Conservation (phyloP, 192 early-diverging fungal species). For the Phlyctochytrium planicorne region DNA sequence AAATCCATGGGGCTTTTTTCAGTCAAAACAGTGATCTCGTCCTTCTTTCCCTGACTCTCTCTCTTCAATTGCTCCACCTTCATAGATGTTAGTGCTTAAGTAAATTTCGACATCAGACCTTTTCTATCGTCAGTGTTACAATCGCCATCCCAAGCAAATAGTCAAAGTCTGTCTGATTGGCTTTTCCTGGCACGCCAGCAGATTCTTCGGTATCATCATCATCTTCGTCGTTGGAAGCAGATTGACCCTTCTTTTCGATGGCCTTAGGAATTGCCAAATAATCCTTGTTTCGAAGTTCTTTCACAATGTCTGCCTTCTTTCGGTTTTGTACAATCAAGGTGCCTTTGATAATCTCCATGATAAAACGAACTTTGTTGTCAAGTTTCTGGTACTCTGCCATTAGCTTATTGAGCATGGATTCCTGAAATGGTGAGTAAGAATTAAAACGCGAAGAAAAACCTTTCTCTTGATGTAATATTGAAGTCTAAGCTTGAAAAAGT, state of each 20-base stretch:
- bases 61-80: constrained; percentile 72
- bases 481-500: constrained; percentile 85
- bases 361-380: constrained; percentile 86
- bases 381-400: constrained; percentile 65
- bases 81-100: constrained; percentile 4
- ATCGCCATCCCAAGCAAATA: constrained; percentile 90
- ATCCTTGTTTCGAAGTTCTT: constrained; percentile 66
- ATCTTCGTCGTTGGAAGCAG: constrained; percentile 42
- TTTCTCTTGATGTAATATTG: constrained; percentile 88
- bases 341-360: constrained; percentile 84
- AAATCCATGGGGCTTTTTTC: constrained; percentile 68
- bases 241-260: constrained; percentile 31
- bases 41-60: constrained; percentile 65
- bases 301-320: constrained; percentile 74
- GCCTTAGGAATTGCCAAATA: constrained; percentile 63
- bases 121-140: constrained; percentile 87
- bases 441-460: constrained; percentile 41
- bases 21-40: constrained; percentile 65
- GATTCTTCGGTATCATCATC: not conserved
- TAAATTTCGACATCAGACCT: constrained; percentile 37
- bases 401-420: constrained; percentile 59
- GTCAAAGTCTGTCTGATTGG: constrained; percentile 61
- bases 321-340: constrained; percentile 81
- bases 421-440: constrained; percentile 38
- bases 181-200: constrained; percentile 6